Evolutionary conservation across 208 protist species (phyloP).

Genomic region (Trypanosomatidae sp.): DNA sequence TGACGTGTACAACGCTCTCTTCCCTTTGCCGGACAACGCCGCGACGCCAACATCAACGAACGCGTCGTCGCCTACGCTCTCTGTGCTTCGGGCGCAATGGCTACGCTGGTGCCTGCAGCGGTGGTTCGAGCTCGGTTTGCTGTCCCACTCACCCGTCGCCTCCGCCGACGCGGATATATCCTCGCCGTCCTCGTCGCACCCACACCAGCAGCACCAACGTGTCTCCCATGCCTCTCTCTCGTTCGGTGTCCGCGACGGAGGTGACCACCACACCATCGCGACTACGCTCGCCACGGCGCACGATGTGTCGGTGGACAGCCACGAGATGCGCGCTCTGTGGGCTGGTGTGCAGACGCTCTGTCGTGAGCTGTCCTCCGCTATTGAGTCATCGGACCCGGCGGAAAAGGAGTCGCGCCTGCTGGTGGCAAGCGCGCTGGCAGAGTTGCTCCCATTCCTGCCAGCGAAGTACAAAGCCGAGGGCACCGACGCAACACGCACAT

Average conservation of each 20-base stretch:
- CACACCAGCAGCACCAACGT: not conserved
- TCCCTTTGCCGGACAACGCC: not conserved
- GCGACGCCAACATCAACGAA: not conserved
- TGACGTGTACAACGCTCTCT: constrained; percentile 21
- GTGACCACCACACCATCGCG: not conserved
- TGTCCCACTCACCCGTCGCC: not conserved
- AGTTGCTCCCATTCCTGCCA: constrained; percentile 21
- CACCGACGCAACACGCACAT: no score
- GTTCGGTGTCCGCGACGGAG: constrained; percentile 1
- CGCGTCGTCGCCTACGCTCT: constrained; percentile 6
- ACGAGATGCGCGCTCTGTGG: constrained; percentile 13
- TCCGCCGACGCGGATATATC: not conserved
- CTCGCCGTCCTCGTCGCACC: constrained; percentile 1
- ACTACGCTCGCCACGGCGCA: not conserved
- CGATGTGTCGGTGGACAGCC: constrained; percentile 4
- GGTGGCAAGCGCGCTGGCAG: constrained; percentile 14
- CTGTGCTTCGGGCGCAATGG: constrained; percentile 29
- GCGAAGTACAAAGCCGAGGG: constrained; percentile 9
- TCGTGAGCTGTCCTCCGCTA: constrained; percentile 6
- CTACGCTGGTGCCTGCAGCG: constrained; percentile 30
- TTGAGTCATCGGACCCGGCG: not conserved
- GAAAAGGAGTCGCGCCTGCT: constrained; percentile 15
- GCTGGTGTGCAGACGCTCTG: constrained; percentile 6
- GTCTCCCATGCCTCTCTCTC: not conserved
- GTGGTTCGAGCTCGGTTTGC: constrained; percentile 8